Evolutionary conservation across 805 yeast species (phyloP).

Genomic region (Saccharomycopsis synnaedendra): DNA sequence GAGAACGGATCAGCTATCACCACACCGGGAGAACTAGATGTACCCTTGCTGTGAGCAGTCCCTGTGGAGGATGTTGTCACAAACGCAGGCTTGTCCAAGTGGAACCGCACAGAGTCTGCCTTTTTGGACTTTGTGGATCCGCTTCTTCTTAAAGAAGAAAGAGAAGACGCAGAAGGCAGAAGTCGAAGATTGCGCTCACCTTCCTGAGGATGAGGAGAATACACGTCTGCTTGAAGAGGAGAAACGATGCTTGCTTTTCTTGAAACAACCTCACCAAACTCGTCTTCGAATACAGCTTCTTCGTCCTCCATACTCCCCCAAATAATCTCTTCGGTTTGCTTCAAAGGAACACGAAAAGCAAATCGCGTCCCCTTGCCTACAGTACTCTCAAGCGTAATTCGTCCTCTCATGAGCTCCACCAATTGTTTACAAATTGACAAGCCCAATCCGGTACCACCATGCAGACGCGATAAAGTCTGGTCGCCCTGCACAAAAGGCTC

Average conservation of each 20-base stretch:
- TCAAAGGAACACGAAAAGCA: conserved; percentile 66
- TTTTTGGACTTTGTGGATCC: conserved; percentile 10
- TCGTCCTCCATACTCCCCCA: conserved; percentile 19
- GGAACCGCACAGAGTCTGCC: background rate
- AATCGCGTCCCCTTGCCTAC: conserved; percentile 82
- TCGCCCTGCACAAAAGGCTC: conserved; percentile 98
- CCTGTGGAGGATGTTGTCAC: conserved; percentile 13
- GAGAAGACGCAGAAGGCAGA: conserved; percentile 4
- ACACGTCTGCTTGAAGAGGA: too few relatives aligned
- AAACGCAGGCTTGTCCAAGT: conserved; percentile 5
- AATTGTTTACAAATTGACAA: conserved; percentile 81
- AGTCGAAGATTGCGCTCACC: too few relatives aligned
- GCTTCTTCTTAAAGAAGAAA: conserved; percentile 3
- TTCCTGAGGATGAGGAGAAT: too few relatives aligned
- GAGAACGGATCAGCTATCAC: too few relatives aligned
- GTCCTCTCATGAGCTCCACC: conserved; percentile 85
- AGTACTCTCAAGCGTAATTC: conserved; percentile 58
- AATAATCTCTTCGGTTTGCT: conserved; percentile 29
- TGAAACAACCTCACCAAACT: conserved; percentile 35
- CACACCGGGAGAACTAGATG: too few relatives aligned
- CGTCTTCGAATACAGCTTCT: conserved; percentile 45
- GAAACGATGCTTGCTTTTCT: too few relatives aligned
- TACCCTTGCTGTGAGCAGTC: background rate
- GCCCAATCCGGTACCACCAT: conserved; percentile 96
- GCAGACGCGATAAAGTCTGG: conserved; percentile 79